A percentile compares a stretch with the other conserved stretches of the same genome.
Evolutionary conservation across 2,329 filamentous ascomycete genomes (phyloP).

Genomic region (Pestalotiopsis sp.): DNA sequence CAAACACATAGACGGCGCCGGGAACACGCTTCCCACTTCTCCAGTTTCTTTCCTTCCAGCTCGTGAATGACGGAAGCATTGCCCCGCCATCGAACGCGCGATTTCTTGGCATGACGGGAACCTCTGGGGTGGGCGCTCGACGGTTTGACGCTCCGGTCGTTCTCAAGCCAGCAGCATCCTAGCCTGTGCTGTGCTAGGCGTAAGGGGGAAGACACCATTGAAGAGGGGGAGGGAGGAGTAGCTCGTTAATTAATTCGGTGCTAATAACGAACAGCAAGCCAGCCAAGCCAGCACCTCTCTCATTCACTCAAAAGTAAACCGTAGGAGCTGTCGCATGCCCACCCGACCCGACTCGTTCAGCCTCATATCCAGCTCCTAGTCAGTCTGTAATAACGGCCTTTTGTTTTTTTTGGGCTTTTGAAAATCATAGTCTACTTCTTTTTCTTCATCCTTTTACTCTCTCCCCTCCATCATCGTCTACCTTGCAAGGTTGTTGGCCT

Average conservation of each 20-base stretch:
- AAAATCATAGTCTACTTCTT: not conserved
- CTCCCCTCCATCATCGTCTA: not conserved
- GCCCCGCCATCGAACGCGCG: conserved; percentile 6
- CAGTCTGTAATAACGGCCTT: not conserved
- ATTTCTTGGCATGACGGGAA: conserved; percentile 4
- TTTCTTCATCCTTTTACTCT: not conserved
- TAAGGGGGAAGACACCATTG: not conserved
- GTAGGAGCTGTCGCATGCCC: not conserved
- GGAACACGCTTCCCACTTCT: not conserved
- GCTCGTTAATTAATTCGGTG: not conserved
- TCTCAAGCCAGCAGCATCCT: not conserved
- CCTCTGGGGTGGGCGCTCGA: not conserved
- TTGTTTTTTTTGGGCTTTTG: not conserved
- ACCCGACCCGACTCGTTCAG: not conserved
- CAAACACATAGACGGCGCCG: not conserved
- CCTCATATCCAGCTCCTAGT: conserved; percentile 5
- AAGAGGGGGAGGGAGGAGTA: not conserved
- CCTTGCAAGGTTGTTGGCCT: not conserved
- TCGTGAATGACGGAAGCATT: conserved; percentile 1
- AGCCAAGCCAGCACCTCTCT: not conserved
- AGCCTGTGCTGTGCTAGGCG: not conserved
- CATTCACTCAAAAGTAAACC: not conserved
- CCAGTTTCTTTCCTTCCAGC: not conserved
- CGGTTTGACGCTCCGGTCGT: not conserved
- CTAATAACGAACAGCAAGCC: not conserved